Evolutionary conservation across 1,284 basidiomycete genomes (phyloP).

Genomic region (Spongispora temasekensis): DNA sequence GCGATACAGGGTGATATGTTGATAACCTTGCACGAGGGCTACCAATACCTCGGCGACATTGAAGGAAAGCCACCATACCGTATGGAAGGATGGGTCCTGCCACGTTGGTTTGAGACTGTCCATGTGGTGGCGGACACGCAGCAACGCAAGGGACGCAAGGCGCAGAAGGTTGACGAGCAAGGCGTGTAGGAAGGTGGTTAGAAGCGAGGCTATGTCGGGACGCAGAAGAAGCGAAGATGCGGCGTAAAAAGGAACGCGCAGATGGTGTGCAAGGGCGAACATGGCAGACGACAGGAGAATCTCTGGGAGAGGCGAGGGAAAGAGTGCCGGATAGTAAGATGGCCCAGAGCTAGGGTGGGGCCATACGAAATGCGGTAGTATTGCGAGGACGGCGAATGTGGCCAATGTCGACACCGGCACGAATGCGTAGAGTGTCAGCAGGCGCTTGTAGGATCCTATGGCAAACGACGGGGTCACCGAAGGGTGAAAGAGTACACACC

Average conservation of each 20-base stretch:
- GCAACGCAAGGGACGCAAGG: constrained; percentile 53
- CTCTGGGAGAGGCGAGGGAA: constrained; percentile 63
- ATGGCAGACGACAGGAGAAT: constrained; percentile 57
- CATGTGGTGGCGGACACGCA: constrained; percentile 52
- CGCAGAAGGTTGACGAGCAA: constrained; percentile 54
- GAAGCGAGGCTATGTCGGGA: constrained; percentile 41
- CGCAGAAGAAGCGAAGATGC: constrained; percentile 30
- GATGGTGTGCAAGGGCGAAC: constrained; percentile 59
- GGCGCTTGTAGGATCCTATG: constrained; percentile 60
- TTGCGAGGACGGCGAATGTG: constrained; percentile 49
- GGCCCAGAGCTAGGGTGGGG: constrained; percentile 33
- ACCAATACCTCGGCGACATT: constrained; percentile 64
- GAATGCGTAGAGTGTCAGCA: constrained; percentile 54
- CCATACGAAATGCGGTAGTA: constrained; percentile 51
- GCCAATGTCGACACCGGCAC: constrained; percentile 55
- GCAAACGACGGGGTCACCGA: constrained; percentile 9
- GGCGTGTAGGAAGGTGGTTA: constrained; percentile 53
- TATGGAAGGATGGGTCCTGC: constrained; percentile 58
- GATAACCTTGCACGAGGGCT: constrained; percentile 68
- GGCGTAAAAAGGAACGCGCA: constrained; percentile 54
- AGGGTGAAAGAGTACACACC: background rate
- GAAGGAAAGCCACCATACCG: constrained; percentile 75
- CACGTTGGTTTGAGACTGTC: constrained; percentile 48
- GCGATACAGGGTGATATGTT: constrained; percentile 61
- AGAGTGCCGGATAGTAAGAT: constrained; percentile 45